Evolutionary conservation across 2,329 filamentous ascomycete genomes (phyloP).

Genomic region (Pseudocercospora vitis): DNA sequence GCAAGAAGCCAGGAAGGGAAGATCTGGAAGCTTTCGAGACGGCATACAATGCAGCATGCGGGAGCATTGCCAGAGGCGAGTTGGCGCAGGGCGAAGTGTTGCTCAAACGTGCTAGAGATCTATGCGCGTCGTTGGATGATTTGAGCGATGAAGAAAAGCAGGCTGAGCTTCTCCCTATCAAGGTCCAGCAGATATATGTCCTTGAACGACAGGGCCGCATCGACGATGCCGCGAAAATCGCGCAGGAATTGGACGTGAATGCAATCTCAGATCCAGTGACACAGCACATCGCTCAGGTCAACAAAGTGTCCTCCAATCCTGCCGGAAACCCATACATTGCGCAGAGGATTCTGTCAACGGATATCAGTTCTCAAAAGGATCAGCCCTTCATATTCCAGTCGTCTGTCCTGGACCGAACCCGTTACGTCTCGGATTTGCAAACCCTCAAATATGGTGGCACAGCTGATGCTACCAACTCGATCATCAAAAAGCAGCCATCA

Average conservation of each 20-base stretch:
- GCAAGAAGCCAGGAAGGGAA: conserved; percentile 58
- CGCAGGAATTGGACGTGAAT: conserved; percentile 60
- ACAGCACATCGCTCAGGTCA: conserved; percentile 66
- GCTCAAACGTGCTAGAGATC: conserved; percentile 67
- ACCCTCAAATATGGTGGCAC: conserved; percentile 68
- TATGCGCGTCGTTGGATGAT: conserved; percentile 74
- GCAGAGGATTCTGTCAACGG: conserved; percentile 60
- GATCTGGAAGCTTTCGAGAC: conserved; percentile 77
- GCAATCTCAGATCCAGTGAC: conserved; percentile 69
- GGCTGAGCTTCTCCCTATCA: conserved; percentile 71
- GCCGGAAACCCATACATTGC: conserved; percentile 65
- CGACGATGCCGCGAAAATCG: conserved; percentile 64
- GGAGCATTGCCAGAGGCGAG: conserved; percentile 68
- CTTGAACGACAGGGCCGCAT: conserved; percentile 64
- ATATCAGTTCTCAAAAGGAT: conserved; percentile 56
- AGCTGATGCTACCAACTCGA: conserved; percentile 55
- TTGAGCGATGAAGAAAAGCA: conserved; percentile 71
- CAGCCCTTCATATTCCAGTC: conserved; percentile 72
- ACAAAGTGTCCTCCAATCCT: conserved; percentile 54
- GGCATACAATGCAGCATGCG: conserved; percentile 77
- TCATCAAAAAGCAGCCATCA: conserved; percentile 49
- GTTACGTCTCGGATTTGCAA: conserved; percentile 63
- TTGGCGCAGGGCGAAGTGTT: conserved; percentile 64
- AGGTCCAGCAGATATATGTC: conserved; percentile 74
- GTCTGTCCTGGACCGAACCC: conserved; percentile 62